phyloP scores from a whole-genome alignment of 225 moss, liverwort and hornwort species.

The Physcomitrium patens region DNA sequence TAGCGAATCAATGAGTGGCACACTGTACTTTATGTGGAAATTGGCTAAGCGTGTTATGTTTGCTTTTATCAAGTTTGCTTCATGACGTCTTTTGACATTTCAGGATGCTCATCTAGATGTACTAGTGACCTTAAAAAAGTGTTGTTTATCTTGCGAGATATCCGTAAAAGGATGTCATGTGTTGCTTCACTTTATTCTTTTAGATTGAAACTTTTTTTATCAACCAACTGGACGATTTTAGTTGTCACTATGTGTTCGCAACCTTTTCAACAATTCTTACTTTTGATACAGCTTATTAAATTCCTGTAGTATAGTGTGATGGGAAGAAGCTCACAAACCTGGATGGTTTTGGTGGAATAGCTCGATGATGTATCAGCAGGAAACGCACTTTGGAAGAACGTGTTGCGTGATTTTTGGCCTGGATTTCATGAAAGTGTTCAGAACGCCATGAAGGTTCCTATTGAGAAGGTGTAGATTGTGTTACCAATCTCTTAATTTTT shows the following conservation, averaged over 20 bases:
- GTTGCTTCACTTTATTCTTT: neutral
- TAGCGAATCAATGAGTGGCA: neutral
- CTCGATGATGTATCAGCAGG: constrained; percentile 98
- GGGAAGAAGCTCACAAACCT: constrained; percentile 8
- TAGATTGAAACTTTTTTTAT: neutral
- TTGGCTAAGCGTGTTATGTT: neutral
- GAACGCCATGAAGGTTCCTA: constrained; percentile 71
- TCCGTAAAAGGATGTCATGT: neutral
- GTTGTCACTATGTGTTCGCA: neutral
- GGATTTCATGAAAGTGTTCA: constrained; percentile 80
- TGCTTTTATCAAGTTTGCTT: constrained; percentile 1
- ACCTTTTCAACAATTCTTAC: neutral
- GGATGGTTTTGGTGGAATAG: constrained; percentile 43
- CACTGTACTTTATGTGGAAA: neutral
- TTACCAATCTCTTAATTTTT: constrained; percentile 11
- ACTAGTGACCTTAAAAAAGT: neutral
- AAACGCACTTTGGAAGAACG: constrained; percentile 77
- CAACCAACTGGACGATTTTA: constrained; percentile 10
- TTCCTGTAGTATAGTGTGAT: neutral
- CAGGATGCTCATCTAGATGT: neutral
- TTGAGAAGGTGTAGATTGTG: constrained; percentile 65
- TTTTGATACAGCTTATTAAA: neutral
- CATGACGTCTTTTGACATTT: constrained; percentile 2
- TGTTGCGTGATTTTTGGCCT: constrained; percentile 84
- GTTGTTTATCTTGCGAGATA: neutral